Percentiles rank a stretch among this genome's conserved stretches.
Conservation (phyloP, 2,329 filamentous ascomycete species). For the Alternaria gansuensis region DNA sequence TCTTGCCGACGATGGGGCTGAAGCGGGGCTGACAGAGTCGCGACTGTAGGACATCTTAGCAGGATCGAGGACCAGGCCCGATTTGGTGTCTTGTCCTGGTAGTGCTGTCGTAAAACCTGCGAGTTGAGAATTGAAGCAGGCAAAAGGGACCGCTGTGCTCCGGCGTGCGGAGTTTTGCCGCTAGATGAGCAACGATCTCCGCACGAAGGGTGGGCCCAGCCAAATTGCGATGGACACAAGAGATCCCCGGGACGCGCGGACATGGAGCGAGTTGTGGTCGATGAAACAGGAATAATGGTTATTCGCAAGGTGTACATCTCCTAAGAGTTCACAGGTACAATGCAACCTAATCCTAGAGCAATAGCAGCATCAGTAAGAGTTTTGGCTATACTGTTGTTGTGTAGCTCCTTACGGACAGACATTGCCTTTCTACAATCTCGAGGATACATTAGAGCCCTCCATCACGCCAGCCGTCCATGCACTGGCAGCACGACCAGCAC, state of each 20-base stretch:
- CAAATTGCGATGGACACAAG: conserved; percentile 3
- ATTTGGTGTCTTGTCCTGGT: neutral
- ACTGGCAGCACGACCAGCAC: neutral
- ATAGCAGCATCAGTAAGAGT: neutral
- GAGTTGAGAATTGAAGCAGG: neutral
- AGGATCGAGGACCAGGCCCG: neutral
- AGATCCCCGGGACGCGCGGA: neutral
- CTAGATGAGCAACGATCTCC: conserved; percentile 3
- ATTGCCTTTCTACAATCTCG: conserved; percentile 8
- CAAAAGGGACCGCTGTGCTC: neutral
- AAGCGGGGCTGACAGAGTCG: conserved; percentile 7
- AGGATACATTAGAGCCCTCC: neutral
- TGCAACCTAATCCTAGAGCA: neutral
- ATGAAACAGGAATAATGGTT: conserved; percentile 2
- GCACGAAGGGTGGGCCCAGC: neutral
- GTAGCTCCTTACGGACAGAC: neutral
- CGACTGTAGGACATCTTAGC: neutral
- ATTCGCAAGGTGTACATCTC: neutral
- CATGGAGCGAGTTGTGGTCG: neutral
- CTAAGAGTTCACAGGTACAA: neutral
- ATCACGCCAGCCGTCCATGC: conserved; percentile 1
- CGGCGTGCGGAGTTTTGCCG: conserved; percentile 12
- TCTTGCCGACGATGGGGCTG: neutral
- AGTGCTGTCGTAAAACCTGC: conserved; percentile 2
- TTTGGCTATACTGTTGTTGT: neutral